Evolutionary conservation across 83 land plant genomes (phyloP).

Genomic region (Picea engelmannii): DNA sequence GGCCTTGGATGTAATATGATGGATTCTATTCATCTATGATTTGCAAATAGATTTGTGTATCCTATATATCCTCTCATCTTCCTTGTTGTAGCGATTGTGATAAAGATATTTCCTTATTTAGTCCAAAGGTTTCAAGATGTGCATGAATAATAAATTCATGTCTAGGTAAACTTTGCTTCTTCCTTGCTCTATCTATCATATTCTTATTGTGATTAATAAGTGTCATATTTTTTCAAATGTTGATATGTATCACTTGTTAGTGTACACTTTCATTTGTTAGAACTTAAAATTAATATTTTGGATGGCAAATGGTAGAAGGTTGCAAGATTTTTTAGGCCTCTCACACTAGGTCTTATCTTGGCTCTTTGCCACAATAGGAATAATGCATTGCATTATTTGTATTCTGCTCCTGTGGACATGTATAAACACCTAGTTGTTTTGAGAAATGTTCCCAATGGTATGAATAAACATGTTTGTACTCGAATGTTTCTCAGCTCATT

Average conservation of each 20-base stretch:
- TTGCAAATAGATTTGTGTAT: constrained; percentile 81
- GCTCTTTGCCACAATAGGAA: constrained; percentile 85
- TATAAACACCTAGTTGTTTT: constrained; percentile 62
- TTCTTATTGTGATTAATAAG: not conserved
- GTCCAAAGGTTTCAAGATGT: constrained; percentile 45
- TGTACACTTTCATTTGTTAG: not conserved
- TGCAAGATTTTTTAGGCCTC: constrained; percentile 69
- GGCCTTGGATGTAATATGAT: constrained; percentile 7
- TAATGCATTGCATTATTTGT: constrained; percentile 75
- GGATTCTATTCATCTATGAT: not conserved
- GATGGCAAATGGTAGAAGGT: constrained; percentile 40
- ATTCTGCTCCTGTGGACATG: constrained; percentile 87
- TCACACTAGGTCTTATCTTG: constrained; percentile 69
- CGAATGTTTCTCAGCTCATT: not conserved
- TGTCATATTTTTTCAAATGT: not conserved
- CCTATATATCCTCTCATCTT: constrained; percentile 95
- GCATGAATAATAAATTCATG: not conserved
- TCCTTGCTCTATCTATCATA: not conserved
- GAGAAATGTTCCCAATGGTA: constrained; percentile 11
- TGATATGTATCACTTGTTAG: not conserved
- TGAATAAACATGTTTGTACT: not conserved
- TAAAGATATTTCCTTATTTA: constrained; percentile 86
- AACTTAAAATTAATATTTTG: not conserved
- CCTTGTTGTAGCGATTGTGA: constrained; percentile 89
- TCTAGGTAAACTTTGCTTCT: not conserved